Evolutionary conservation across 1,139 yeast species (phyloP).

Genomic region (Taphrina betulina): DNA sequence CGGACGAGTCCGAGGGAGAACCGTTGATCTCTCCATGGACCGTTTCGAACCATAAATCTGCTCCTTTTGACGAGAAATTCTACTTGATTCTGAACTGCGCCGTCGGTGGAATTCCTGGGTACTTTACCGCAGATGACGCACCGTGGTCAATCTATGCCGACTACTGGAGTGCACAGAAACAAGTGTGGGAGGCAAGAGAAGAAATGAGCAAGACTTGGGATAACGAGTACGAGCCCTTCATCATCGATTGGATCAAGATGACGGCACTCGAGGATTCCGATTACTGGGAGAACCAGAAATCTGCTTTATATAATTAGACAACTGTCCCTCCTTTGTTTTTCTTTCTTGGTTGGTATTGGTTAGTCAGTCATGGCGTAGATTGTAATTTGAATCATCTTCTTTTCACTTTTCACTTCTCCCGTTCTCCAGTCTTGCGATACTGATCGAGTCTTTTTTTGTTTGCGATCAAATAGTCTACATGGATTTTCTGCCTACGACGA

Average conservation of each 20-base stretch:
- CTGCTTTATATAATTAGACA: slow-evolving; percentile 2
- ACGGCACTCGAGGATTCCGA: slow-evolving; percentile 25
- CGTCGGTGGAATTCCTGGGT: slow-evolving; percentile 38
- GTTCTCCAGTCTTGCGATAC: too few species aligned
- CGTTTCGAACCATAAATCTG: slow-evolving; percentile 29
- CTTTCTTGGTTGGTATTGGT: too few species aligned
- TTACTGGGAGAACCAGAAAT: slow-evolving; percentile 10
- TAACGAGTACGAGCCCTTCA: slow-evolving; percentile 1
- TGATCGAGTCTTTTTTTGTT: too few species aligned
- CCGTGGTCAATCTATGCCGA: background rate
- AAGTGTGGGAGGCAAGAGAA: slow-evolving; percentile 19
- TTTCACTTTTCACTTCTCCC: too few species aligned
- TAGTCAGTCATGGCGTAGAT: too few species aligned
- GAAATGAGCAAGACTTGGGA: slow-evolving; percentile 21
- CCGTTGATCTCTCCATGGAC: slow-evolving; percentile 32
- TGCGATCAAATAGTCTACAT: too few species aligned
- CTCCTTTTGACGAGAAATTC: slow-evolving; percentile 38
- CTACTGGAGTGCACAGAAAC: slow-evolving; percentile 22
- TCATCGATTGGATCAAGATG: slow-evolving; percentile 23
- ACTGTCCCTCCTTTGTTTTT: too few species aligned
- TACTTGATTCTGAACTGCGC: slow-evolving; percentile 37
- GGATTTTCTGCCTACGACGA: too few species aligned
- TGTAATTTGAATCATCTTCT: too few species aligned
- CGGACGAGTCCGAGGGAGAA: slow-evolving; percentile 27
- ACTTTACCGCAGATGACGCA: slow-evolving; percentile 23